Conservation (phyloP, 2,329 filamentous ascomycete species). For the Claviceps fusiformis region DNA sequence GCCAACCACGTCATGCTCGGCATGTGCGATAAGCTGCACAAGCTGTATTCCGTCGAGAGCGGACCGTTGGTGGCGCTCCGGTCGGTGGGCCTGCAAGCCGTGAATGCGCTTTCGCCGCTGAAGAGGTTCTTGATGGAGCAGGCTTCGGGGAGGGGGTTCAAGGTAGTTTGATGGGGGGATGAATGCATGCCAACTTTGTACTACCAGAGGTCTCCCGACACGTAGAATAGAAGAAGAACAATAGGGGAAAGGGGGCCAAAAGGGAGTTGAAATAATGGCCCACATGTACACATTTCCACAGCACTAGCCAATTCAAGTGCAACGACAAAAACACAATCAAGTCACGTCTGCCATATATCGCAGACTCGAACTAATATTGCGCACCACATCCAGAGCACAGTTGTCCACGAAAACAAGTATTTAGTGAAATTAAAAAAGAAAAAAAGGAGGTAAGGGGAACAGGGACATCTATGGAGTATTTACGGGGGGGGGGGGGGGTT, state of each 20-base stretch:
- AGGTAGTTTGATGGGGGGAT: conserved; percentile 20
- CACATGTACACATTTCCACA: too few relatives aligned
- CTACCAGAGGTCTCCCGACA: too few relatives aligned
- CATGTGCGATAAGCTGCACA: conserved; percentile 81
- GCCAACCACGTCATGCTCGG: conserved; percentile 69
- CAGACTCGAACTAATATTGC: too few relatives aligned
- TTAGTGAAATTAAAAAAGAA: neutral
- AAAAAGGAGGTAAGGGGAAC: neutral
- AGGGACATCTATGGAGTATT: conserved; percentile 21
- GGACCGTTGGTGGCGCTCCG: conserved; percentile 70
- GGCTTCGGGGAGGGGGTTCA: conserved; percentile 41
- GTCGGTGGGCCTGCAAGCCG: conserved; percentile 60
- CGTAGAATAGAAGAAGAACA: neutral
- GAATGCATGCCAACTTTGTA: too few relatives aligned
- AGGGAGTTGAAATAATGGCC: neutral
- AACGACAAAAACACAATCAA: too few relatives aligned
- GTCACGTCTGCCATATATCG: too few relatives aligned
- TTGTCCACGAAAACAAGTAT: neutral
- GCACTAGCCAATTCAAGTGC: too few relatives aligned
- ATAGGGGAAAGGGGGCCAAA: neutral
- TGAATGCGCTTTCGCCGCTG: conserved; percentile 60
- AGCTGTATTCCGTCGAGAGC: conserved; percentile 69
- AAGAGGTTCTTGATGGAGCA: conserved; percentile 81
- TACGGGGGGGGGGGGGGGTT: conserved; percentile 17
- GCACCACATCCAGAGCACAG: neutral